Percentiles rank a stretch among this genome's conserved stretches.
These are phyloP conservation scores for Podila epicladia DNA, from an alignment of 192 early-diverging fungal genomes.

Conservation along the genomic window DNA sequence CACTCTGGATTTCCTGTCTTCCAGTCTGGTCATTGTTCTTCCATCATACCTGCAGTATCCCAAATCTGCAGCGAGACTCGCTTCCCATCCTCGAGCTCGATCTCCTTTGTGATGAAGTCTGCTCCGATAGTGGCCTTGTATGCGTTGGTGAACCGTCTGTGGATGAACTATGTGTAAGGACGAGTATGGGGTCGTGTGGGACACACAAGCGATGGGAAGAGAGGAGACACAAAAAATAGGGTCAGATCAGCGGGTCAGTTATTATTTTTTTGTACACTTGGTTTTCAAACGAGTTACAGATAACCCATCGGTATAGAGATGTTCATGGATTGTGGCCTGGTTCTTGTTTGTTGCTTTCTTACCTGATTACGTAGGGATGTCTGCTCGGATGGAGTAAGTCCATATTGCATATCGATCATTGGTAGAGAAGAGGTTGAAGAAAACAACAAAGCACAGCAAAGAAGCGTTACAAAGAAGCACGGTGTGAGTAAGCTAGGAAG, in stretches of 20 bases:
- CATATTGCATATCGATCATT: too few species aligned
- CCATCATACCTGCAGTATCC: conserved; percentile 82
- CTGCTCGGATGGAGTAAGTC: background rate
- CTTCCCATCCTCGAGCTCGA: conserved; percentile 82
- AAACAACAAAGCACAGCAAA: too few species aligned
- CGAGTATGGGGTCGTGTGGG: background rate
- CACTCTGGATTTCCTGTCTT: too few species aligned
- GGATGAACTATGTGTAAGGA: conserved; percentile 74
- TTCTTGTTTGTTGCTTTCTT: conserved; percentile 3
- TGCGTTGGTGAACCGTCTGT: conserved; percentile 90
- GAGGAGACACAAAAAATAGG: background rate
- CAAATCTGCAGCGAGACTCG: conserved; percentile 83
- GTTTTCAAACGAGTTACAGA: background rate
- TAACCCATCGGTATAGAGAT: background rate
- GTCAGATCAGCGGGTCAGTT: background rate
- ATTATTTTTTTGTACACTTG: too few species aligned
- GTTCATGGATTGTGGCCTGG: background rate
- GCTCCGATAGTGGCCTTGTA: conserved; percentile 99
- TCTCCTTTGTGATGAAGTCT: conserved; percentile 97
- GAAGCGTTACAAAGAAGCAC: too few species aligned
- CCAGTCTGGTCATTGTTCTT: background rate
- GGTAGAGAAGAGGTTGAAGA: too few species aligned
- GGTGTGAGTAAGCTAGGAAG: too few species aligned
- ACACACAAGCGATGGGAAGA: background rate
- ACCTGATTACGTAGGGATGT: conserved; percentile 53